Base-by-base conservation (phyloP, 2,329 filamentous ascomycete species). In the Bipolaris cookei region DNA sequence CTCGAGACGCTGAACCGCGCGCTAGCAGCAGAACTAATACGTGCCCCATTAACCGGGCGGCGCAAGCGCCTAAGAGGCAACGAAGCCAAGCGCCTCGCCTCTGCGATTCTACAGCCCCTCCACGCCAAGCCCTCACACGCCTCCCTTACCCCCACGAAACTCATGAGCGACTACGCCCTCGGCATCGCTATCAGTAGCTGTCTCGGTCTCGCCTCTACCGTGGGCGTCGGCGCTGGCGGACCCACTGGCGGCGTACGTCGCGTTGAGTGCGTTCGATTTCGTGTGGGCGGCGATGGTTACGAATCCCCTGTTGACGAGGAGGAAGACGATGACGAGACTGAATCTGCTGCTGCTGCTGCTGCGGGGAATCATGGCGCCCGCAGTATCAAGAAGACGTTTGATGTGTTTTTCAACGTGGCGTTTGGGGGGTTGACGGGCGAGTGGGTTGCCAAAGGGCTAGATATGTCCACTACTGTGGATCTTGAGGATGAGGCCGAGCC, bases 51-150 rank as follows among this genome's bases (percentile, higher is more conserved):
- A 0, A 65, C 67, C 4, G 79, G 79, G 10, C 74, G 79, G 0
- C 63, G 68, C 28, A 78, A 76, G 55, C 75, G 79, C 13, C 68
- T 83, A 6, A 73, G 74, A 20, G 77, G 80, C 39, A 77, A 77
- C 18, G 80, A 82, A 70, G 80, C 80, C 1, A 82, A 80, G 54
- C 72, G 73, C 4, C 74, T 83, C 7, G 80, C 81, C 3, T 76
- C 78, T 10, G 70, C 77, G 1, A 75, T 82, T n/a, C 67, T 83
- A 0, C 63, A 64, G 7, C 69, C 70, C 1, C 70, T 80, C 11
- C 72, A 72, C 48, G 61, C 76, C 4, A 77, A 75, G 8, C 59
- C 68, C 6, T 39, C 59, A 1, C 21, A 64, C n/a, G 52, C 54
- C 6, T 23, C 63, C 6, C 21, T 64, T 5, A 55, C 69, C 32